phyloP scores from a whole-genome alignment of 805 yeast genomes.

The Ogataea polymorpha region DNA sequence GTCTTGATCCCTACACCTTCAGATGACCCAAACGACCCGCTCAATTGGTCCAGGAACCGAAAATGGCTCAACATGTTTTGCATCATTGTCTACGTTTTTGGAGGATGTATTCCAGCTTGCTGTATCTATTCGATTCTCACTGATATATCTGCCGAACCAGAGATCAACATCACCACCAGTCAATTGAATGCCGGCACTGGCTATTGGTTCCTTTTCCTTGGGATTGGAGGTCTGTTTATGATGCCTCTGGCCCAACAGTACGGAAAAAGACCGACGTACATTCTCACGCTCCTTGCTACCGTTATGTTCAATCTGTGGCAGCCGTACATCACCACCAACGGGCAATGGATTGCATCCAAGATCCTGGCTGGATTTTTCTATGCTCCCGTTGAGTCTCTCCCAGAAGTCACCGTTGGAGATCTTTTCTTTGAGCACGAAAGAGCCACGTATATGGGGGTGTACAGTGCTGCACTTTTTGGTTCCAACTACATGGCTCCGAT shows the following conservation, averaged over 20 bases:
- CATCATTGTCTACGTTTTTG: slow-evolving; percentile 36
- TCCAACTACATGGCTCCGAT: slow-evolving; percentile 58
- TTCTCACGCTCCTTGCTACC: slow-evolving; percentile 31
- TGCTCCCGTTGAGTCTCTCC: slow-evolving; percentile 44
- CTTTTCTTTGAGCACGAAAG: slow-evolving; percentile 51
- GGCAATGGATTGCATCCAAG: slow-evolving; percentile 33
- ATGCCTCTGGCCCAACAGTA: slow-evolving; percentile 39
- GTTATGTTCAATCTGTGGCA: slow-evolving; percentile 33
- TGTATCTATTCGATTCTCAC: slow-evolving; percentile 30
- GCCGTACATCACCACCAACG: slow-evolving; percentile 31
- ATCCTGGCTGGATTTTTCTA: slow-evolving; percentile 32
- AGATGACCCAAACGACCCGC: slow-evolving; percentile 66
- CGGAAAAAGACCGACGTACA: slow-evolving; percentile 38
- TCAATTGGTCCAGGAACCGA: slow-evolving; percentile 55
- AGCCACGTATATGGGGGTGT: slow-evolving; percentile 45
- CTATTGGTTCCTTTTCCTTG: slow-evolving; percentile 39
- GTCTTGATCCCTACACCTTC: slow-evolving; percentile 66
- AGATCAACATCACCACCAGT: slow-evolving; percentile 22
- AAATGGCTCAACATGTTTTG: slow-evolving; percentile 47
- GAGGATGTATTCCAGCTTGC: slow-evolving; percentile 26
- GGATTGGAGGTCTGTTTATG: slow-evolving; percentile 34
- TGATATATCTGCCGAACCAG: slow-evolving; percentile 17
- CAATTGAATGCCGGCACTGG: slow-evolving; percentile 38
- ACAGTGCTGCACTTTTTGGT: slow-evolving; percentile 50
- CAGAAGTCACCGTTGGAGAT: slow-evolving; percentile 48